Evolutionary conservation across 2,329 filamentous ascomycete genomes (phyloP).

Genomic region (Arthrobotrys iridis): DNA sequence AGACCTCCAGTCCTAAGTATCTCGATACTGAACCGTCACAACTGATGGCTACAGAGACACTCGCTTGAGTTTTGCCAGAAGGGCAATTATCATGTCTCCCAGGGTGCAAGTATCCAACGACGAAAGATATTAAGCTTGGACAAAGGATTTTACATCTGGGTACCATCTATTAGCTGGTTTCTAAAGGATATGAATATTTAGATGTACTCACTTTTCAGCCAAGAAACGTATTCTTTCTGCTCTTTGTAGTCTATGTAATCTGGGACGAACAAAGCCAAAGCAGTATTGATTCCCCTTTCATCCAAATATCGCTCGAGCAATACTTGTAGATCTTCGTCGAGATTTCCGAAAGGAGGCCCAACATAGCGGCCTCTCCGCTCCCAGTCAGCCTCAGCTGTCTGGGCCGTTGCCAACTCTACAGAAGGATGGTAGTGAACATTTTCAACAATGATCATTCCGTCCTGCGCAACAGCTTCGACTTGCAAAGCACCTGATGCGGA

Average conservation of each 20-base stretch:
- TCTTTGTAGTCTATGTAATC: constrained; percentile 99
- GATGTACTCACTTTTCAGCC: constrained; percentile 75
- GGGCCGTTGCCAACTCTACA: constrained; percentile 77
- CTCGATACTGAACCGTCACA: no score
- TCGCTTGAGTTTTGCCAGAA: no score
- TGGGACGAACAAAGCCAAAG: constrained; percentile 87
- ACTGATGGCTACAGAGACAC: no score
- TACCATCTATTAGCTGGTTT: neutral
- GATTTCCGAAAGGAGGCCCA: constrained; percentile 89
- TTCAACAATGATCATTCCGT: constrained; percentile 86
- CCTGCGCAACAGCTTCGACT: constrained; percentile 85
- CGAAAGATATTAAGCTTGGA: constrained; percentile 34
- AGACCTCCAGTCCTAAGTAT: no score
- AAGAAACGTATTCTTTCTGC: constrained; percentile 93
- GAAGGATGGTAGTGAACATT: constrained; percentile 89
- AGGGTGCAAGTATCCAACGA: no score
- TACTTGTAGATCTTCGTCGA: constrained; percentile 94
- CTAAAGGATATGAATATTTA: neutral
- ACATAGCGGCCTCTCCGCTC: constrained; percentile 81
- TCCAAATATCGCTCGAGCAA: constrained; percentile 93
- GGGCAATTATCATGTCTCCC: no score
- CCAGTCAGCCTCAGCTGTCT: constrained; percentile 80
- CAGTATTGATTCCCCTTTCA: constrained; percentile 88
- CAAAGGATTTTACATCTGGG: constrained; percentile 48
- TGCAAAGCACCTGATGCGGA: constrained; percentile 77